Evolutionary conservation across 768 basidiomycete species (phyloP), one percentile per base, ranked within the genome.

Genomic region (Cystofilobasidium capitatum): DNA sequence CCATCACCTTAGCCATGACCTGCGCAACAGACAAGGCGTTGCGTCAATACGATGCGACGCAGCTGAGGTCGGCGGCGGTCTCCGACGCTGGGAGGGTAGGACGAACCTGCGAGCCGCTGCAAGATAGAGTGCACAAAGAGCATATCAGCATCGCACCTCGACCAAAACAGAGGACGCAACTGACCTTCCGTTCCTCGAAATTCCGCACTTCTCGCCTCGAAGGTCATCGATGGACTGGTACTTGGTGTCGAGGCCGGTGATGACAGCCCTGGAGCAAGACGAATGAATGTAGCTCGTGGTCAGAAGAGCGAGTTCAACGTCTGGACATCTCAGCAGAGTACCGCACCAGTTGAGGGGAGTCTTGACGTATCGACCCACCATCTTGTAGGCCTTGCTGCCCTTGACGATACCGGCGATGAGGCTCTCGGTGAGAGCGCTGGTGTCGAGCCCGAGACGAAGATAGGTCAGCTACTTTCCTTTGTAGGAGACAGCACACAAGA

Each of bases 1-100:
- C 89, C 88, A 96, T 89, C 31, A 96, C 91, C 71, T 87, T 89
- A 3, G 91, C 93, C 92, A 98, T 97, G 1, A 89, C 91, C 75
- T 93, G 88, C 29, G 22, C n/a, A 62, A 2, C 13, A 24, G 12
- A 1, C 14, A 20, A 31, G 62, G 3, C 5, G 20, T 13, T 54
- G n/a, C 40, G 51, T 29, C 29, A 40, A 31, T 7, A 7, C 4
- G 8, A 1, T 49, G 4, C 2, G n/a, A 16, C 24, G n/a, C 49
- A 13, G 49, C 40, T n/a, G n/a, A n/a, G n/a, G n/a, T 61, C 16
- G 13, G 33, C 20, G 0, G 14, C 9, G 16, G 31, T 9, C 33
- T n/a, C 13, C 35, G 22, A 36, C 9, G 20, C 22, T 16, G 13
- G 16, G n/a, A 55, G 9, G 14, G 51, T 20, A 8, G 13, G 20